Evolutionary conservation across 192 early-diverging fungal genomes (phyloP).

Genomic region (Podila horticola): DNA sequence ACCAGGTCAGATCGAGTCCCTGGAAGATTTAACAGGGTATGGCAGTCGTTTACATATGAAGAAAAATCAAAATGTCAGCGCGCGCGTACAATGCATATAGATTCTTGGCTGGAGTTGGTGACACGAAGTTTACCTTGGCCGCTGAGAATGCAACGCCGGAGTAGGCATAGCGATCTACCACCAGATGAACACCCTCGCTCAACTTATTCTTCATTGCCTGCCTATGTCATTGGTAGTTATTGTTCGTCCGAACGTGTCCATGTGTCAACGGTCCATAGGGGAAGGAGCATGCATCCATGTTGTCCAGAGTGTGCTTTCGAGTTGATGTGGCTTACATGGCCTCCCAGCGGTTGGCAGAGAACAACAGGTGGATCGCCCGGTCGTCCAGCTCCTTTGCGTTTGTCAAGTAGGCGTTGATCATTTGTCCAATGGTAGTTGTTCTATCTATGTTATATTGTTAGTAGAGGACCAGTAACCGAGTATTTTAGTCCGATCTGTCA

Average conservation of each 20-base stretch:
- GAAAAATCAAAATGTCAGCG: not conserved
- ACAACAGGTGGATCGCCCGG: slow-evolving; percentile 89
- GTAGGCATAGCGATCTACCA: slow-evolving; percentile 96
- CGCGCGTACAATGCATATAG: too few species aligned
- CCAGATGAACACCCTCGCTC: slow-evolving; percentile 73
- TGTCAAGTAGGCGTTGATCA: slow-evolving; percentile 89
- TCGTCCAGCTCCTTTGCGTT: slow-evolving; percentile 77
- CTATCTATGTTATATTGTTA: slow-evolving; percentile 66
- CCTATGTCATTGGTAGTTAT: slow-evolving; percentile 35
- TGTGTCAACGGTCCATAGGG: too few species aligned
- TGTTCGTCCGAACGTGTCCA: not conserved
- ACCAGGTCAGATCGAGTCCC: slow-evolving; percentile 89
- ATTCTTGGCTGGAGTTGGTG: too few species aligned
- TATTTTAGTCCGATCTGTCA: not conserved
- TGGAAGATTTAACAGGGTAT: slow-evolving; percentile 11
- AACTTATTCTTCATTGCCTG: slow-evolving; percentile 68
- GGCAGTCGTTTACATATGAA: too few species aligned
- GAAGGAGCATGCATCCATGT: not conserved
- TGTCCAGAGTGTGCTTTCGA: not conserved
- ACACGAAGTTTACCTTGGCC: slow-evolving; percentile 71
- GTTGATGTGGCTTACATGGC: slow-evolving; percentile 65
- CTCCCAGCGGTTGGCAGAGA: slow-evolving; percentile 98
- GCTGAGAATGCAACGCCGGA: slow-evolving; percentile 94
- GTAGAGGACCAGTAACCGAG: not conserved
- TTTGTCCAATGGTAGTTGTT: slow-evolving; percentile 88